phyloP scores from a whole-genome alignment of 1,284 basidiomycete species.

The Crepidotus sp. region DNA sequence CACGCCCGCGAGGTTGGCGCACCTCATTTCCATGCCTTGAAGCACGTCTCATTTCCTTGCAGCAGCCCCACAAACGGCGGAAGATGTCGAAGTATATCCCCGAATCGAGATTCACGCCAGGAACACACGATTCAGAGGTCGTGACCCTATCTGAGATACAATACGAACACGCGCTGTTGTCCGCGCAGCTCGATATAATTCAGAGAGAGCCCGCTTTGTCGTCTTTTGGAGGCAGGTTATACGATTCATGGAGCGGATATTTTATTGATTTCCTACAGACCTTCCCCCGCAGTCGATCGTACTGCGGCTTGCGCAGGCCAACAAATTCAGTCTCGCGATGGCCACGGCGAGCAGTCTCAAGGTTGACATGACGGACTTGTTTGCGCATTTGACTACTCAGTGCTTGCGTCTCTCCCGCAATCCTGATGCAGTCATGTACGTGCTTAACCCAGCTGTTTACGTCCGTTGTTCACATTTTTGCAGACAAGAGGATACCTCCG shows the following conservation, averaged over 20 bases:
- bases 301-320: conserved; percentile 71
- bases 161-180: conserved; percentile 75
- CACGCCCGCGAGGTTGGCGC: conserved; percentile 31
- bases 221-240: conserved; percentile 30
- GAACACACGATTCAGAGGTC: conserved; percentile 64
- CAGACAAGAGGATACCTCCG: conserved; percentile 58
- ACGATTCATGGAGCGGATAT: conserved; percentile 16
- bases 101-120: conserved; percentile 55
- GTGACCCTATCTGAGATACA: conserved; percentile 78
- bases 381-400: conserved; percentile 68
- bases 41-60: conserved; percentile 14
- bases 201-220: conserved; percentile 35
- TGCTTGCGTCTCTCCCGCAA: conserved; percentile 69
- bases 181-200: conserved; percentile 73
- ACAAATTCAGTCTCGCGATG: conserved; percentile 77
- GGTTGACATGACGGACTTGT: conserved; percentile 84
- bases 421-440: conserved; percentile 47
- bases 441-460: conserved; percentile 15
- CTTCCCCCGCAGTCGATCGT: conserved; percentile 69
- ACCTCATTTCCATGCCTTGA: background rate
- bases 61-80: conserved; percentile 56
- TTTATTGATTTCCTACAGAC: conserved; percentile 17
- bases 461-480: conserved; percentile 12
- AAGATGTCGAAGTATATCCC: conserved; percentile 74
- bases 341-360: conserved; percentile 66